Evolutionary conservation across 345 rosid genomes (phyloP), one percentile per base, ranked within the genome.

Genomic region (Hirschfeldia incana): DNA sequence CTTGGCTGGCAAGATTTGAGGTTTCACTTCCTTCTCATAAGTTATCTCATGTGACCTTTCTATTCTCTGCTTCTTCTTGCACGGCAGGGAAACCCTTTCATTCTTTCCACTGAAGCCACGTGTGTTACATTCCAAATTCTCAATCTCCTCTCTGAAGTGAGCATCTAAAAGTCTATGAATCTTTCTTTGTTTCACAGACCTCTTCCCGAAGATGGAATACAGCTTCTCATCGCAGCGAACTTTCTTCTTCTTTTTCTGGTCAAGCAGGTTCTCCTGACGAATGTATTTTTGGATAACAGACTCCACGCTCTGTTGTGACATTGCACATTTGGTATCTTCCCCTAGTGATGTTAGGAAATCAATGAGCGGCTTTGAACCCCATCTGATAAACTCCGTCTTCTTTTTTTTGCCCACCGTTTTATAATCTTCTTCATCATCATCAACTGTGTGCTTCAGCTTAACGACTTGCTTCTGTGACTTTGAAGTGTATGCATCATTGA

Each of bases 351-450:
- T 75, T 17, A 88, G 84, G 80, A 88, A 85, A 57, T 85, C 82
- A 60, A 88, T 72, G 61, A 86, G 91, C 15, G 82, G 82, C 78
- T 88, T 83, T 30, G 89, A 84, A 69, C 89, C 88, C 89, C 87
- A 84, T 74, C 87, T 78, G 4, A 58, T 51, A 67, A 79, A 84
- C 76, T 80, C 76, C 68, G 75, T 16, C 61, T 27, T 44, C 80
- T 65, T 85, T 46, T n/a, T 17, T 76, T 80, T 78, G 13, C 55
- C 53, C 10, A 11, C n/a, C 3, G 1, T 62, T 16, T 42, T 75
- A 27, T 36, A 68, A 1, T 15, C 73, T 8, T 13, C 73, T 8
- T 30, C 27, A 30, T 30, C 27, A 30, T 74, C 82, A 37, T 69
- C 76, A 34, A 44, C 67, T 37, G 4, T 63, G 27, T 76, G 0